A percentile compares a stretch with the other conserved stretches of the same genome.
Evolutionary conservation across 257 asterid genomes (phyloP).

Genomic region (Nicotiana knightiana): DNA sequence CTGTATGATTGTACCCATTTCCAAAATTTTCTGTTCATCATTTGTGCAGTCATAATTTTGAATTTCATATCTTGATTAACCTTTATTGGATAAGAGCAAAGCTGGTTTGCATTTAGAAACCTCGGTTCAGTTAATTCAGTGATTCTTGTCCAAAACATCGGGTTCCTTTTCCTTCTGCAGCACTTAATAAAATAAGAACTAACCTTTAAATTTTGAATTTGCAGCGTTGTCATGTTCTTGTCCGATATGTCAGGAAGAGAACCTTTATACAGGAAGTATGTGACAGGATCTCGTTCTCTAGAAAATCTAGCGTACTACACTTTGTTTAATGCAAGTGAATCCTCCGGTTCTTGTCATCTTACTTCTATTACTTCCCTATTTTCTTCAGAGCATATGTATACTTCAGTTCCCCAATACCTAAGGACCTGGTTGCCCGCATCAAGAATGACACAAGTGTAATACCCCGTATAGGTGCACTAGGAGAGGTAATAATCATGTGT

Average conservation of each 20-base stretch:
- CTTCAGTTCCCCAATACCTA: constrained; percentile 80
- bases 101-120: background rate
- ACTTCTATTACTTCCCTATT: background rate
- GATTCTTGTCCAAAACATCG: background rate
- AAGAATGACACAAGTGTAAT: constrained; percentile 85
- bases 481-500: constrained; percentile 54
- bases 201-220: constrained; percentile 26
- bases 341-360: constrained; percentile 8
- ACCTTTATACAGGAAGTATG: constrained; percentile 90
- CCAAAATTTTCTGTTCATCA: background rate
- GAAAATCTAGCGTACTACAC: background rate
- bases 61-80: background rate
- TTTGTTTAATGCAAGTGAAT: constrained; percentile 16
- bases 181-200: constrained; percentile 21
- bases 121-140: background rate
- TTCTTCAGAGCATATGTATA: constrained; percentile 80
- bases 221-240: constrained; percentile 92
- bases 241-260: constrained; percentile 99
- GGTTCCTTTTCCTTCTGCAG: background rate
- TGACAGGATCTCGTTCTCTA: background rate
- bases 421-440: constrained; percentile 71
- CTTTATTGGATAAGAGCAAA: background rate
- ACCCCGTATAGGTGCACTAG: constrained; percentile 94
- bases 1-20: background rate
- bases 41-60: background rate